Percentiles rank a stretch among this genome's conserved stretches.
Conservation (phyloP, 495 filamentous ascomycete species). For the Thozetella sp. region DNA sequence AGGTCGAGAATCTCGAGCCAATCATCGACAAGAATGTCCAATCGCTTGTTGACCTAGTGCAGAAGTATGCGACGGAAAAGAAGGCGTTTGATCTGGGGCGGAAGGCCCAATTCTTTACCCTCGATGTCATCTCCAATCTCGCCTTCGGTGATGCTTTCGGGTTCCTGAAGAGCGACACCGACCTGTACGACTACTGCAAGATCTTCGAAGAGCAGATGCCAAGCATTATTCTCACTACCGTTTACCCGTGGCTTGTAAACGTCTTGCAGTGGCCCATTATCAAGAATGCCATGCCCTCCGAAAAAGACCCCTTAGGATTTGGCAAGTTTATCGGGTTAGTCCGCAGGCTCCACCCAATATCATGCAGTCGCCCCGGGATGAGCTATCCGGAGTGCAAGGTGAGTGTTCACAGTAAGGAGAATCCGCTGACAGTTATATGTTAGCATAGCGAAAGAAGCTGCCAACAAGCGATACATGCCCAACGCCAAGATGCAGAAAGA, state of each 20-base stretch:
- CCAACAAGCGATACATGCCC: constrained; percentile 27
- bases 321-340: constrained; percentile 51
- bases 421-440: background rate
- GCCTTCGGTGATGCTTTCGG: constrained; percentile 66
- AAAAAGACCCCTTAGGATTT: constrained; percentile 50
- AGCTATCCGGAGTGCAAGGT: too few species aligned
- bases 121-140: constrained; percentile 67
- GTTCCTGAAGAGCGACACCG: constrained; percentile 57
- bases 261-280: constrained; percentile 55
- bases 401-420: too few species aligned
- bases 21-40: constrained; percentile 48
- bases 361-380: too few species aligned
- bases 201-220: constrained; percentile 51
- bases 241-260: constrained; percentile 58
- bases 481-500: constrained; percentile 22
- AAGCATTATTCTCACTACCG: constrained; percentile 47
- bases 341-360: too few species aligned
- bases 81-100: constrained; percentile 52
- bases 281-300: constrained; percentile 56
- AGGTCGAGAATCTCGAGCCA: constrained; percentile 48
- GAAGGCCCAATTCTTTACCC: constrained; percentile 55
- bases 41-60: constrained; percentile 32
- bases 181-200: constrained; percentile 57
- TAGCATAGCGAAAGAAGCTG: constrained; percentile 37
- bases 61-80: constrained; percentile 52